Base-by-base conservation (phyloP, 2,329 filamentous ascomycete genomes). In the Fusarium incarnatum region DNA sequence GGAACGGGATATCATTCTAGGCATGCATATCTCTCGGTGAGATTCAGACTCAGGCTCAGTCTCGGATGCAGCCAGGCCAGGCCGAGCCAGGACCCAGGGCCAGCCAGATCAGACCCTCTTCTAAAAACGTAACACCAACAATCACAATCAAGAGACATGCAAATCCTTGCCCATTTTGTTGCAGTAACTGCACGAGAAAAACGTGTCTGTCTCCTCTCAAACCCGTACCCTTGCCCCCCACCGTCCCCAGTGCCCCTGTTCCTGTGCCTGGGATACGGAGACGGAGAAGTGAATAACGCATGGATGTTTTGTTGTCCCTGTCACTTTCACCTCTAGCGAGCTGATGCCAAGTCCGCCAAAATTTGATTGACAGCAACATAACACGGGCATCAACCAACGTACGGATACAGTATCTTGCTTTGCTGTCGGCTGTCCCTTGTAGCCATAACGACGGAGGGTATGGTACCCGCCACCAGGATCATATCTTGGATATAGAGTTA, bases 241-340 rank as follows among this genome's bases (percentile, higher is more conserved):
- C 34, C 34, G 34, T 37, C 30, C 8, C 12, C 12, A n/a, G 34
- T 2, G 0, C 20, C 30, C 30, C 15, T 52, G 48, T 32, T n/a
- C 49, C 23, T 42, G 23, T 40, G 16, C 49, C 34, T 53, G 49
- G 49, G 23, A 20, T 53, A 53, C 34, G 34, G 32, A 25, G 49
- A 42, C 27, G 27, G 27, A 27, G 27, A 41, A 41, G 32, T 15
- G 34, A 53, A 25, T 7, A 40, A 16, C 20, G 32, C 23, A 52
- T 52, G 49, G 18, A 27, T 52, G 12, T 20, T 18, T 42, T 41
- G 49, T 15, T 34, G 49, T 23, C 34, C 49, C 22, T 63, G 37
- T 56, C 52, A 48, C n/a, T 63, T 30, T 56, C 52, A 44, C 41
- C 16, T 50, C 40, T 53, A 56, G 60, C 65, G 60, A 53, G 53